Evolutionary conservation across 176 grass and related monocot species (phyloP).

Genomic region (Luzula sylvatica): DNA sequence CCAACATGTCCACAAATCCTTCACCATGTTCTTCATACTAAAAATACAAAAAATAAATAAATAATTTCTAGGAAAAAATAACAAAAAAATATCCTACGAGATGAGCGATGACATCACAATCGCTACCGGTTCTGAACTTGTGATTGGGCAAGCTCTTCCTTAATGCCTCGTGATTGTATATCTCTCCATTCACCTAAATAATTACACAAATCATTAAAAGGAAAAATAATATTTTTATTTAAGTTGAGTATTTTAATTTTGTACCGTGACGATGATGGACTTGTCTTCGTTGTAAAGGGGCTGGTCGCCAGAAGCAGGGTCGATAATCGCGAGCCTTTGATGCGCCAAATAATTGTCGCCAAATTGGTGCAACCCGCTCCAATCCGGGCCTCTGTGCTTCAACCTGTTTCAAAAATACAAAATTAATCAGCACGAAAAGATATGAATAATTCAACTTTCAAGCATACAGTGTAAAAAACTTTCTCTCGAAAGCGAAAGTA

Average conservation of each 20-base stretch:
- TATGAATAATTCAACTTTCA: too few species aligned
- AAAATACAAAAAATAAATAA: background rate
- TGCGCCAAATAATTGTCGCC: slow-evolving; percentile 74
- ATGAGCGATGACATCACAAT: slow-evolving; percentile 95
- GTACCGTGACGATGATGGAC: slow-evolving; percentile 79
- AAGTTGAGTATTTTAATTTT: background rate
- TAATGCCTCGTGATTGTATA: slow-evolving; percentile 90
- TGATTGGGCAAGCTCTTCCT: slow-evolving; percentile 54
- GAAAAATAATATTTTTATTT: background rate
- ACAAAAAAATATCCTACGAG: slow-evolving; percentile 48
- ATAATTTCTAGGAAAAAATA: background rate
- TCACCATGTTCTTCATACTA: slow-evolving; percentile 94
- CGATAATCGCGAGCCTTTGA: slow-evolving; percentile 81
- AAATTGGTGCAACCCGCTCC: slow-evolving; percentile 79
- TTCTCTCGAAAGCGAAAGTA: too few species aligned
- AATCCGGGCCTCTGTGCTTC: slow-evolving; percentile 84
- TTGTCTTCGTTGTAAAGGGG: slow-evolving; percentile 82
- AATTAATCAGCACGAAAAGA: slow-evolving; percentile 1
- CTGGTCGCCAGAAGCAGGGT: slow-evolving; percentile 87
- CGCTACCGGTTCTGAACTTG: slow-evolving; percentile 82
- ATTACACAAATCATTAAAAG: background rate
- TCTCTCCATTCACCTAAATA: slow-evolving; percentile 75
- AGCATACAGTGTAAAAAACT: too few species aligned
- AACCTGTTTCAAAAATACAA: slow-evolving; percentile 36
- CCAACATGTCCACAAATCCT: slow-evolving; percentile 76